Evolutionary conservation across 805 yeast genomes (phyloP), one percentile per base, ranked within the genome.

Genomic region (Candida palmyrensis): DNA sequence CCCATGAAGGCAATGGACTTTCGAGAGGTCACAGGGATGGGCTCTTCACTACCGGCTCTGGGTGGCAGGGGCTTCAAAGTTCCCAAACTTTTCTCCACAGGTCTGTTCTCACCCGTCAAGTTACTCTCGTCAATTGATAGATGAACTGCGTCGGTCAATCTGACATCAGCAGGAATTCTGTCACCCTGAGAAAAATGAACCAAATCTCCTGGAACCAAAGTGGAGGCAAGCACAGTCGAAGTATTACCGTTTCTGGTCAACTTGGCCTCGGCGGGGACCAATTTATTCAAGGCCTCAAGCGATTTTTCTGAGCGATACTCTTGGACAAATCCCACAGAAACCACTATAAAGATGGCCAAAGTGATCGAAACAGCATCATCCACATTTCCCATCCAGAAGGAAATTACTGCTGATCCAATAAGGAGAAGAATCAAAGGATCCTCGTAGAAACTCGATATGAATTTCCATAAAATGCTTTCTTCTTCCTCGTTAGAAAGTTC

Each of bases 251-350:
- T 79, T 57, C 99, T 74, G 8, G 94, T 82, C 31, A 92, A 71
- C 54, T 90, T 92, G 23, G 97, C 95, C 53, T 83, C 87, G n/a
- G 95, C 96, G 2, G 99, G 99, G 6, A 92, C 97, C 46, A 92
- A 71, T 52, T 84, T 83, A 55, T 84, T 89, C 39, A 92, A 71
- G 0, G 97, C 97, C 55, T 89, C 95, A 38, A 92, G 66, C 4
- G 96, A 85, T 66, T 92, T 83, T 52, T 92, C 99, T 2, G 96
- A 85, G 49, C 97, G 73, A 52, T 89, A 89, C 57, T 92, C 99
- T 62, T 92, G 99, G 20, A 92, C 89, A 62, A 92, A 92, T 0
- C 99, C 99, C 23, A 92, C 99, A 1, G 92, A 77, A 9, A 92
- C 97, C 20, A 92, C 99, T 45, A 92, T 89, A 27, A 85, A 48